Evolutionary conservation across 805 yeast species (phyloP), one percentile per base, ranked within the genome.

Genomic region (Wickerhamiella spandovensis): DNA sequence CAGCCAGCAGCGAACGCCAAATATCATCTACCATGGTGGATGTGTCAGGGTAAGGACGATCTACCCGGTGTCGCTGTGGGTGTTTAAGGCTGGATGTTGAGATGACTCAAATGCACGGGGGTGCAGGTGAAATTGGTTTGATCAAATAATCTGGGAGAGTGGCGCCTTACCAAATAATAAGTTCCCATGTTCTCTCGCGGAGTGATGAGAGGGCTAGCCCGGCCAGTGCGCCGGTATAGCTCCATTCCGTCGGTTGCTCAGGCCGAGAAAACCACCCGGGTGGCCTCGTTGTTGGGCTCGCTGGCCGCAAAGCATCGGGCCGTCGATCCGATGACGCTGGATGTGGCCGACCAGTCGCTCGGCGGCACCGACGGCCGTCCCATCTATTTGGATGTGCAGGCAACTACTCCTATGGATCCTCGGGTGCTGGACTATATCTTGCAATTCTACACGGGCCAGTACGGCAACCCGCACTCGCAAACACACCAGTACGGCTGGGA

Each of bases 401-500:
- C 98, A 28, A 92, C 99, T 0, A 90, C 99, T 0, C 98, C 97
- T 24, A 84, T 92, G 1, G 99, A 92, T 64, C 98, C 98, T 30
- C 75, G 99, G 50, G 99, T 92, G 9, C 69, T 92, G 58, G 70
- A 66, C 53, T 58, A 48, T 46, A 66, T 66, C 69, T 56, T 66
- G 48, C 63, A 61, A 43, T 63, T 59, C 55, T 64, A 62, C 56
- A 90, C 97, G 2, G 97, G 97, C 3, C 73, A 86, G 51, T 92
- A 87, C 64, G 99, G 99, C 54, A 92, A 92, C 66, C 99, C 99
- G 21, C 99, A 92, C 68, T 87, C 96, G 5, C 80, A 92, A 52
- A 92, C 98, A 1, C 99, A 92, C 64, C 77, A 95, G 5, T 92
- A 90, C 65, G 99, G 99, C 35, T 92, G 99, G 99, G 99, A 92